These are phyloP conservation scores for Globisporangium emineosum DNA, from an alignment of 352 stramenopile species.

Conservation along the genomic window DNA sequence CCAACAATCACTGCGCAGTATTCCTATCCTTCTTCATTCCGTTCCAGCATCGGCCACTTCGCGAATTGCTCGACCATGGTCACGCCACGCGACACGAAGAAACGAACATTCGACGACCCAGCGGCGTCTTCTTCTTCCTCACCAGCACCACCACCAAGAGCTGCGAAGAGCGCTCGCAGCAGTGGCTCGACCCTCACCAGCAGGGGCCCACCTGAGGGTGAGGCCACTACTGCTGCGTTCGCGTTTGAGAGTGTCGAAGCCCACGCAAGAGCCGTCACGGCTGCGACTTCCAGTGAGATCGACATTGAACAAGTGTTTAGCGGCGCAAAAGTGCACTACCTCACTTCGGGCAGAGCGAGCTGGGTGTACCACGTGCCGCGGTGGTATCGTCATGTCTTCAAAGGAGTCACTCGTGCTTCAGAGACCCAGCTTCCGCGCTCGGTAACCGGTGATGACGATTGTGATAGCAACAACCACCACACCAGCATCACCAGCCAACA, in stretches of 20 bases:
- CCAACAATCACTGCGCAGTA: not conserved
- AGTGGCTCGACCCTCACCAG: not conserved
- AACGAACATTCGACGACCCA: not conserved
- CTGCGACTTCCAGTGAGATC: not conserved
- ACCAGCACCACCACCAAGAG: not conserved
- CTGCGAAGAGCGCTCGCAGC: not conserved
- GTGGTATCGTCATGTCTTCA: conserved; percentile 41
- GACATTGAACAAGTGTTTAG: not conserved
- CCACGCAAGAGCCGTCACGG: conserved; percentile 8
- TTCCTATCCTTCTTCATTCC: too few relatives aligned
- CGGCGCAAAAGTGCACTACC: conserved; percentile 16
- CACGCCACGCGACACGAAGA: not conserved
- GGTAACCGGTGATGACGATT: too few relatives aligned
- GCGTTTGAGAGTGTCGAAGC: conserved; percentile 23
- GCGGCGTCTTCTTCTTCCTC: not conserved
- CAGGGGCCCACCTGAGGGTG: too few relatives aligned
- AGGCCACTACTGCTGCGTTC: not conserved
- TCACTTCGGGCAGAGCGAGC: conserved; percentile 31
- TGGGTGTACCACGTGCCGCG: conserved; percentile 60
- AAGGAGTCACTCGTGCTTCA: too few relatives aligned
- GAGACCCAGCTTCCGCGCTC: too few relatives aligned
- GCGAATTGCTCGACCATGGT: not conserved
- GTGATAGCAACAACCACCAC: too few relatives aligned
- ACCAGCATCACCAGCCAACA: too few relatives aligned
- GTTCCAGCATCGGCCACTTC: too few relatives aligned